Percentiles rank a stretch among this genome's conserved stretches.
phyloP scores from a whole-genome alignment of 345 rosid species.

The Lenwebbia sp. region DNA sequence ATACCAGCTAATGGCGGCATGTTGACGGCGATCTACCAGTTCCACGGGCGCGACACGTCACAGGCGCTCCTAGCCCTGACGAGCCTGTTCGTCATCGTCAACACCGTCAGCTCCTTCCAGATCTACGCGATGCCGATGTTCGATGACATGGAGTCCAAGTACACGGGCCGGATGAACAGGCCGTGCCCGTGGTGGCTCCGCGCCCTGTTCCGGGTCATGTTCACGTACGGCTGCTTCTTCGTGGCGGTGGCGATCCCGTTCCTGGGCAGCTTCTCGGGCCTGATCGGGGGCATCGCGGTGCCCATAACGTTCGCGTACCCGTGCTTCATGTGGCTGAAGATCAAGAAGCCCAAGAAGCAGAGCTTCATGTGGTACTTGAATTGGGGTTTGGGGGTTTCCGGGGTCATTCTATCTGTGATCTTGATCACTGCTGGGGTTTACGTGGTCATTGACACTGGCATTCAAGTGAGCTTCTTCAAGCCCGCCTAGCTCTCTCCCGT shows the following conservation, averaged over 20 bases:
- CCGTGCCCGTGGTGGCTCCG: constrained; percentile 17
- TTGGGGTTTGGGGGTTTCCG: constrained; percentile 5
- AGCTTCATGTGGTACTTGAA: constrained; percentile 12
- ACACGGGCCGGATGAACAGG: constrained; percentile 3
- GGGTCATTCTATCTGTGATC: background rate
- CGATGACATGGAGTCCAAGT: constrained; percentile 13
- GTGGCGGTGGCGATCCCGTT: constrained; percentile 9
- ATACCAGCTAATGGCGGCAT: constrained; percentile 13
- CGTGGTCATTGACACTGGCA: constrained; percentile 7
- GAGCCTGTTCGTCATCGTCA: constrained; percentile 8
- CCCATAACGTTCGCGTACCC: constrained; percentile 12
- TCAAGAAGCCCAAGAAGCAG: constrained; percentile 8
- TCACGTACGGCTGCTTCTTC: constrained; percentile 9
- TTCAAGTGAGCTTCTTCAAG: constrained; percentile 12
- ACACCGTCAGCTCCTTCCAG: constrained; percentile 10
- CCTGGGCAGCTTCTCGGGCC: constrained; percentile 10
- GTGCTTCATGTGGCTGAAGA: constrained; percentile 10
- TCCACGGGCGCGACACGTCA: constrained; percentile 10
- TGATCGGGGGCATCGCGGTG: constrained; percentile 10
- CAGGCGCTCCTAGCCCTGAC: constrained; percentile 2
- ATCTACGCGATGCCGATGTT: constrained; percentile 13
- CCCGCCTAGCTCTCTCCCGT: background rate
- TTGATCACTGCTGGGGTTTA: constrained; percentile 7
- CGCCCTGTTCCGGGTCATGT: constrained; percentile 2
- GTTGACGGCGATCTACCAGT: constrained; percentile 8